Evolutionary conservation across 768 basidiomycete species (phyloP).

Genomic region (Boletus barrowsii): DNA sequence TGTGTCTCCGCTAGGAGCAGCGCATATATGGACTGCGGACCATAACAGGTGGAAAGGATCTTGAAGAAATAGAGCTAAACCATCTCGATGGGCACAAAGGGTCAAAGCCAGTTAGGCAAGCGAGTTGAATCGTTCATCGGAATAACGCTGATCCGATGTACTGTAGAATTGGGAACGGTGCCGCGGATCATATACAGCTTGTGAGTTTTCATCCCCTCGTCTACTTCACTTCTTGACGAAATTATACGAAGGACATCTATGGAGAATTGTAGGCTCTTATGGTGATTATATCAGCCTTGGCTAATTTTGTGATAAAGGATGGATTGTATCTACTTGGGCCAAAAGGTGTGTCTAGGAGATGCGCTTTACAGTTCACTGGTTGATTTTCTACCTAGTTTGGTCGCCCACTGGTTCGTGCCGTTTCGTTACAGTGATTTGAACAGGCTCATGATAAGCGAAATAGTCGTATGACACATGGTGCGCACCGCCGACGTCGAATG

Average conservation of each 20-base stretch:
- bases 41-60: constrained; percentile 60
- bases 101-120: constrained; percentile 72
- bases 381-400: constrained; percentile 50
- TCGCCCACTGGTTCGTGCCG: constrained; percentile 60
- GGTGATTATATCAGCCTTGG: neutral
- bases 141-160: neutral
- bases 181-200: constrained; percentile 88
- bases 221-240: neutral
- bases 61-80: constrained; percentile 78
- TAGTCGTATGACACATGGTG: constrained; percentile 62
- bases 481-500: constrained; percentile 5
- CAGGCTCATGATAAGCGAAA: constrained; percentile 1
- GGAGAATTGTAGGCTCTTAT: constrained; percentile 68
- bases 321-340: constrained; percentile 96
- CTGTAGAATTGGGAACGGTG: constrained; percentile 86
- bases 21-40: neutral
- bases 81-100: constrained; percentile 91
- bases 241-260: constrained; percentile 79
- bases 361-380: neutral
- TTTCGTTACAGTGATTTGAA: neutral
- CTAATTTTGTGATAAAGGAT: constrained; percentile 44
- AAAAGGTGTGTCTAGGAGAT: constrained; percentile 59
- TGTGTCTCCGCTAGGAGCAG: neutral
- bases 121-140: neutral
- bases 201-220: constrained; percentile 37